These are phyloP conservation scores for Lachnellula hyalina DNA, from an alignment of 2,329 filamentous ascomycete species.

Conservation along the genomic window DNA sequence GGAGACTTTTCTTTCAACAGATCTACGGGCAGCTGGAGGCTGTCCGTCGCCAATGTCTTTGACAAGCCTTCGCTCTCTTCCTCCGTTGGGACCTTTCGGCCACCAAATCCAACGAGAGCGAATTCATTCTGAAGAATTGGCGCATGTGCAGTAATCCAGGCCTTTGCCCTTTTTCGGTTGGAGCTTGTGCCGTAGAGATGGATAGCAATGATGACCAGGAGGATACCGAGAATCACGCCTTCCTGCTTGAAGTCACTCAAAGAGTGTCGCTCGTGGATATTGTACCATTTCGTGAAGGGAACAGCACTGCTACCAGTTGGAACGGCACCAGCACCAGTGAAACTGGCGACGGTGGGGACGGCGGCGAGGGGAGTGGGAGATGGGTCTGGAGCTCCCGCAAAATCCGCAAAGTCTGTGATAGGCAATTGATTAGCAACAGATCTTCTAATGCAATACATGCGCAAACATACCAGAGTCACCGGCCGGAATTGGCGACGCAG, in stretches of 20 bases:
- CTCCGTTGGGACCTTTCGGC: conserved; percentile 41
- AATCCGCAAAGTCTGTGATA: conserved; percentile 85
- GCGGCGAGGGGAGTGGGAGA: conserved; percentile 45
- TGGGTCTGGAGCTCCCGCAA: conserved; percentile 71
- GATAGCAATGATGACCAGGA: conserved; percentile 68
- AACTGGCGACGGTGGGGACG: conserved; percentile 38
- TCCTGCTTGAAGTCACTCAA: conserved; percentile 83
- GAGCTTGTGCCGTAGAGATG: conserved; percentile 75
- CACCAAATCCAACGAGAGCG: conserved; percentile 75
- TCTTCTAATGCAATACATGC: conserved; percentile 4
- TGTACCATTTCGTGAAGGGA: conserved; percentile 94
- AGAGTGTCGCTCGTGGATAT: conserved; percentile 84
- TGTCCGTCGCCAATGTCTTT: conserved; percentile 35
- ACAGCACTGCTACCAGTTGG: conserved; percentile 43
- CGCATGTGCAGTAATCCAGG: conserved; percentile 73
- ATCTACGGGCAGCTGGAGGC: conserved; percentile 42
- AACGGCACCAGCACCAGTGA: conserved; percentile 40
- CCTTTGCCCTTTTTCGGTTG: conserved; percentile 74
- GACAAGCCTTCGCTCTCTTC: conserved; percentile 38
- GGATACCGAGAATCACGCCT: conserved; percentile 70
- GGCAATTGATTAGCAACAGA: conserved; percentile 13
- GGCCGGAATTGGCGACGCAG: conserved; percentile 43
- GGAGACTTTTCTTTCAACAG: conserved; percentile 81
- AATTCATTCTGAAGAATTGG: conserved; percentile 74
- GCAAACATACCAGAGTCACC: conserved; percentile 58